Conservation (phyloP, 75 land plant genomes). For the Gnetum montanum region DNA sequence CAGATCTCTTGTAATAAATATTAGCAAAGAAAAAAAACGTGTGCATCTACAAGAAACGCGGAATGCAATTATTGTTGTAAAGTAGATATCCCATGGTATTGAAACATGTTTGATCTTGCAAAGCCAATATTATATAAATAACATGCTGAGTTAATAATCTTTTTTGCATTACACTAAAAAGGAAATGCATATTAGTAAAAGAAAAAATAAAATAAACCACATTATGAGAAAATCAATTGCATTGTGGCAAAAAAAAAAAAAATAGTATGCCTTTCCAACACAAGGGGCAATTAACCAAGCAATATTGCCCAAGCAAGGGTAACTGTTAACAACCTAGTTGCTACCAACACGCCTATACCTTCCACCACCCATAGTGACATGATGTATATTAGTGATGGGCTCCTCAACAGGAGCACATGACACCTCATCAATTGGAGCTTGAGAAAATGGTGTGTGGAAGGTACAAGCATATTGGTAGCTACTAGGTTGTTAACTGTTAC, state of each 20-base stretch:
- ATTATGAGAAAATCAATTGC: not conserved
- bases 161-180: no score
- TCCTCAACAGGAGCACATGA: conserved; percentile 14
- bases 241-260: no score
- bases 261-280: conserved; percentile 78
- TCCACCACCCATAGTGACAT: conserved; percentile 56
- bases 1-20: no score
- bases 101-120: no score
- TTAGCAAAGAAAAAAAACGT: no score
- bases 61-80: no score
- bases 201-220: not conserved
- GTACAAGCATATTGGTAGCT: not conserved
- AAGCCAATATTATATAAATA: no score
- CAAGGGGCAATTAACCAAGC: conserved; percentile 62
- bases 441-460: conserved; percentile 14
- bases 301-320: conserved; percentile 29
- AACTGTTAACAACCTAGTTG: conserved; percentile 59
- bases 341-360: conserved; percentile 55
- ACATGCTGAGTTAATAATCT: no score
- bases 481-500: not conserved
- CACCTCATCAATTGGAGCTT: conserved; percentile 25
- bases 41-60: no score
- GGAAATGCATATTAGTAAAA: not conserved
- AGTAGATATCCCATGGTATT: no score
- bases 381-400: conserved; percentile 16